Evolutionary conservation across 352 stramenopile genomes (phyloP).

Genomic region (Pythium pectinolyticum): DNA sequence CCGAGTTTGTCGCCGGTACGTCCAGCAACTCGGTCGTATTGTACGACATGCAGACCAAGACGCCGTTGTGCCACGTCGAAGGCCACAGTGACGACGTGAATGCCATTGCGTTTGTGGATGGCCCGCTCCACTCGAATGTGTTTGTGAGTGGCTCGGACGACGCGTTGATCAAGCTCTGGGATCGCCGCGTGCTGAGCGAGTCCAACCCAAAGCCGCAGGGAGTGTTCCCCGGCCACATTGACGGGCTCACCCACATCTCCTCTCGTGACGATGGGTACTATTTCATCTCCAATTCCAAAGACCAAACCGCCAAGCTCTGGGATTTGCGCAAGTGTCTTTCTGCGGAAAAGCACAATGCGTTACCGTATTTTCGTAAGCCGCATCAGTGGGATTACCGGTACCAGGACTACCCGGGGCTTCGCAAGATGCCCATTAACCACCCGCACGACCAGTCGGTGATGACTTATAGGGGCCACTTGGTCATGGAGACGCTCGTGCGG

Average conservation of each 20-base stretch:
- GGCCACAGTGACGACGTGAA: constrained; percentile 83
- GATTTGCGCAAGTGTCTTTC: constrained; percentile 79
- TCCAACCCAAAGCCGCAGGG: constrained; percentile 72
- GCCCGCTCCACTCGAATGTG: constrained; percentile 77
- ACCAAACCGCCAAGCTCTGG: constrained; percentile 85
- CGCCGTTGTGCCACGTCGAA: constrained; percentile 62
- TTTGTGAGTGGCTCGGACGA: constrained; percentile 87
- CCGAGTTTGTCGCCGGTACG: constrained; percentile 81
- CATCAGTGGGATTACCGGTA: constrained; percentile 85
- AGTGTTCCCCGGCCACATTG: constrained; percentile 81
- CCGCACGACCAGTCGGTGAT: constrained; percentile 77
- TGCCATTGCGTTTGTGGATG: constrained; percentile 83
- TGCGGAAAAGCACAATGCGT: constrained; percentile 41
- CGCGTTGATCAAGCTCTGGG: constrained; percentile 83
- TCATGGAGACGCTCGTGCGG: constrained; percentile 83
- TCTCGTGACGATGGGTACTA: constrained; percentile 86
- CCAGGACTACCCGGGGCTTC: constrained; percentile 72
- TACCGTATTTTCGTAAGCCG: constrained; percentile 46
- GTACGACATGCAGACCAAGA: constrained; percentile 79
- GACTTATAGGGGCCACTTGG: constrained; percentile 80
- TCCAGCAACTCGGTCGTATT: constrained; percentile 73
- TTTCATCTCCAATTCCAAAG: constrained; percentile 87
- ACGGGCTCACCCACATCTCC: constrained; percentile 79
- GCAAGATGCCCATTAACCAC: constrained; percentile 53
- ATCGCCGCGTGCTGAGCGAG: constrained; percentile 75